Conservation (phyloP, 73 alveolate species). For the Tetrahymena elliotti region DNA sequence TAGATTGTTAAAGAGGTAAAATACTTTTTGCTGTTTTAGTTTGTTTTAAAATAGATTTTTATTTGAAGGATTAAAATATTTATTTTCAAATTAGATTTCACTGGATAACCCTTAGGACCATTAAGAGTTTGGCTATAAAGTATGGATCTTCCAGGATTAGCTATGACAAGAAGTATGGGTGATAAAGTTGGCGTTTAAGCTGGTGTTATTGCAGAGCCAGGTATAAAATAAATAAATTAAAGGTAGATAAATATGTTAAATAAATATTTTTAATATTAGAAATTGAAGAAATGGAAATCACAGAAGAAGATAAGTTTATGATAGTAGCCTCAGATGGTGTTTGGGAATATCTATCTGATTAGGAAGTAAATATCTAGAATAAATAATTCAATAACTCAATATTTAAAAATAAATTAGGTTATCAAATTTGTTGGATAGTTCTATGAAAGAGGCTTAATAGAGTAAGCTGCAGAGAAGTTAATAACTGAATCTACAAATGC, state of each 20-base stretch:
- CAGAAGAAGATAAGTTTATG: constrained; percentile 21
- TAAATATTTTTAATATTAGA: neutral
- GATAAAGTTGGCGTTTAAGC: constrained; percentile 77
- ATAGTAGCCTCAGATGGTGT: constrained; percentile 41
- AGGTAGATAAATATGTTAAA: neutral
- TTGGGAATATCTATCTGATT: constrained; percentile 29
- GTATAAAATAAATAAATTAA: neutral
- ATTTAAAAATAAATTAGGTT: neutral
- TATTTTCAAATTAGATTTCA: constrained; percentile 37
- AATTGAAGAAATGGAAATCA: neutral
- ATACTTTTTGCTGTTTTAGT: no score
- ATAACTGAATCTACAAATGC: constrained; percentile 32
- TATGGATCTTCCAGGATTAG: constrained; percentile 93
- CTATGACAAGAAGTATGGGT: constrained; percentile 95
- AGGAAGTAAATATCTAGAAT: neutral
- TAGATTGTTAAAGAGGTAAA: constrained; percentile 50
- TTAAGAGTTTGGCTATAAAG: constrained; percentile 86
- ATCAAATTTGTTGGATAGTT: constrained; percentile 16
- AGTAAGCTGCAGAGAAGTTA: constrained; percentile 29
- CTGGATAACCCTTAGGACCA: constrained; percentile 87
- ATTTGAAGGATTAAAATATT: no score
- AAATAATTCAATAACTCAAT: neutral
- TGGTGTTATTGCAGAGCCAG: constrained; percentile 74
- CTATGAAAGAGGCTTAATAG: constrained; percentile 14
- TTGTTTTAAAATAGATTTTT: no score